phyloP scores from a whole-genome alignment of 495 filamentous ascomycete genomes.

The Glutinoglossum americanum region DNA sequence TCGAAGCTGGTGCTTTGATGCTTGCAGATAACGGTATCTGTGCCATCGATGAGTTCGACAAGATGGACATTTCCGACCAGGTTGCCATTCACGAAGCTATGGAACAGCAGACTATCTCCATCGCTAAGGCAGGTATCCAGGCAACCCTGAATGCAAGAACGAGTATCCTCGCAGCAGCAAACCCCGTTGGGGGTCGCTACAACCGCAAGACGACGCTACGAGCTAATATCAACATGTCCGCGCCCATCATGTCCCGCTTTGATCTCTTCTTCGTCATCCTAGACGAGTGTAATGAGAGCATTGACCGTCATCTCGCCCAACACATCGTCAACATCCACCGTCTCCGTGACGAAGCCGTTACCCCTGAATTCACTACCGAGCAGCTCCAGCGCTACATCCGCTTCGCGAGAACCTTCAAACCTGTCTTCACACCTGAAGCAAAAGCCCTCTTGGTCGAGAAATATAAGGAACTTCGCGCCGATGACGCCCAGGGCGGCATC shows the following conservation, averaged over 20 bases:
- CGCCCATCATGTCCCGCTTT: constrained; percentile 97
- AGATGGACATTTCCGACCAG: constrained; percentile 96
- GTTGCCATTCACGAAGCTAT: constrained; percentile 99
- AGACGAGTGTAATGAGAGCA: constrained; percentile 82
- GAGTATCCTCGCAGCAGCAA: constrained; percentile 86
- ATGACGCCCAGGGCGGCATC: constrained; percentile 86
- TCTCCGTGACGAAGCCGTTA: constrained; percentile 70
- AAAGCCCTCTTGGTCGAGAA: constrained; percentile 68
- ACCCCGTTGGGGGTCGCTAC: constrained; percentile 88
- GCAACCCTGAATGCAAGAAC: constrained; percentile 92
- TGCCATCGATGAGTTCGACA: constrained; percentile 98
- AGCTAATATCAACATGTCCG: constrained; percentile 93
- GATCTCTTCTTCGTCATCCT: constrained; percentile 98
- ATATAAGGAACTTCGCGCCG: constrained; percentile 87
- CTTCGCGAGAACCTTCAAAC: constrained; percentile 84
- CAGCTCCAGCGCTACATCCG: constrained; percentile 95
- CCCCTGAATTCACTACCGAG: constrained; percentile 87
- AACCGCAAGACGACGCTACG: constrained; percentile 86
- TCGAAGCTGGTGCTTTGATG: constrained; percentile 97
- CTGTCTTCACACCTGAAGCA: constrained; percentile 76
- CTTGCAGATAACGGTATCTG: constrained; percentile 93
- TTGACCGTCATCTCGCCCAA: constrained; percentile 75
- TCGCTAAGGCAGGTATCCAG: constrained; percentile 96
- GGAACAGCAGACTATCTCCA: constrained; percentile 99
- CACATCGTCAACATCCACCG: constrained; percentile 94